These are phyloP conservation scores for Lactarius vividus DNA, from an alignment of 768 basidiomycete species.

Conservation along the genomic window DNA sequence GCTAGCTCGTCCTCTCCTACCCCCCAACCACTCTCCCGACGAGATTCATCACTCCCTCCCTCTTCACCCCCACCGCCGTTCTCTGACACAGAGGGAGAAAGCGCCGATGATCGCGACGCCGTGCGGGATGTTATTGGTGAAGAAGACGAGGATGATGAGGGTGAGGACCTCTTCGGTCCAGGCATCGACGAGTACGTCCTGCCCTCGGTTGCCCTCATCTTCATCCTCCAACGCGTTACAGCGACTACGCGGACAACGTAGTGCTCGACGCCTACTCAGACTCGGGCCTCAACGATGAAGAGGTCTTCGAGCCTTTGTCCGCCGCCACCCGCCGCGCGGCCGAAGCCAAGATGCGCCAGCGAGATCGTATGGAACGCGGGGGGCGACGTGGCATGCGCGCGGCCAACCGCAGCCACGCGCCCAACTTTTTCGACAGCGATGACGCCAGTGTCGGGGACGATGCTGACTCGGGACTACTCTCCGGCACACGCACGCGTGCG, in stretches of 20 bases:
- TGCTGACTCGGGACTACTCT: slow-evolving; percentile 57
- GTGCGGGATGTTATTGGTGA: slow-evolving; percentile 65
- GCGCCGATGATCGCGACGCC: slow-evolving; percentile 65
- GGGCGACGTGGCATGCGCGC: slow-evolving; percentile 73
- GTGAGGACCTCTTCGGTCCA: slow-evolving; percentile 93
- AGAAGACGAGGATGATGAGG: slow-evolving; percentile 77
- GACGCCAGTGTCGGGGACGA: slow-evolving; percentile 72
- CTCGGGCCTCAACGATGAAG: slow-evolving; percentile 81
- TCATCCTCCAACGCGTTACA: slow-evolving; percentile 32
- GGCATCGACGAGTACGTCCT: slow-evolving; percentile 62
- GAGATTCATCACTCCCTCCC: slow-evolving; percentile 61
- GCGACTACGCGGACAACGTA: slow-evolving; percentile 85
- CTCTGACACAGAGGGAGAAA: slow-evolving; percentile 78
- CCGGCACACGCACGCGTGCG: slow-evolving; percentile 76
- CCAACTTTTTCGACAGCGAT: slow-evolving; percentile 84
- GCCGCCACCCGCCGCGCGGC: slow-evolving; percentile 72
- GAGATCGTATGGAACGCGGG: slow-evolving; percentile 72
- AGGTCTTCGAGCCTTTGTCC: slow-evolving; percentile 65
- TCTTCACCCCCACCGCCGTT: slow-evolving; percentile 83
- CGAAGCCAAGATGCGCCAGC: slow-evolving; percentile 82
- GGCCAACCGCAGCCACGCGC: slow-evolving; percentile 74
- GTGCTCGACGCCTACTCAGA: slow-evolving; percentile 86
- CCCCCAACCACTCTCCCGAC: slow-evolving; percentile 44
- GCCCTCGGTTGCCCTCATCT: slow-evolving; percentile 9
- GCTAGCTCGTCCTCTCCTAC: slow-evolving; percentile 42